Percentiles rank a stretch among this genome's conserved stretches.
These are phyloP conservation scores for Cercospora sp. DNA, from an alignment of 2,329 filamentous ascomycete genomes.

Conservation along the genomic window DNA sequence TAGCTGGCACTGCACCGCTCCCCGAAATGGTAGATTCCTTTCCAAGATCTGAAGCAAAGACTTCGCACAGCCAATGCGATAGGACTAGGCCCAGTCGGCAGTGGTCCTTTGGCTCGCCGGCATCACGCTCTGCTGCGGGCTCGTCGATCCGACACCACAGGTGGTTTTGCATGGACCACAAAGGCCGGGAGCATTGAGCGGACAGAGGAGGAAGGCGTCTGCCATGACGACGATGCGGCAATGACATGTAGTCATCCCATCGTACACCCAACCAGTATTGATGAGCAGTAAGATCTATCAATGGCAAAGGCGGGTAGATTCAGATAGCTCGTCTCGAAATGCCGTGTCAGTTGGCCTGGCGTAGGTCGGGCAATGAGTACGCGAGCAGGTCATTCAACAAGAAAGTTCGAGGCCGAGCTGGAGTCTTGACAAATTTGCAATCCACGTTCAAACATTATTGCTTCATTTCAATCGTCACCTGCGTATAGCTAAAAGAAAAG, in stretches of 20 bases:
- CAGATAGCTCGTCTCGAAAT: not conserved
- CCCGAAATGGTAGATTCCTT: not conserved
- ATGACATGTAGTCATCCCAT: not conserved
- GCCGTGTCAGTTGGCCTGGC: not conserved
- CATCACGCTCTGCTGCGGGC: not conserved
- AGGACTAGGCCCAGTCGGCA: not conserved
- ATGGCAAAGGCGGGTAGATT: not conserved
- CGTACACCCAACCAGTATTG: not conserved
- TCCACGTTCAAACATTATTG: not conserved
- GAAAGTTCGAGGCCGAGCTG: not conserved
- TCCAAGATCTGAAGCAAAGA: not conserved
- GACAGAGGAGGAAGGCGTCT: not conserved
- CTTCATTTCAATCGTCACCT: not conserved
- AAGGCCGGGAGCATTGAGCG: not conserved
- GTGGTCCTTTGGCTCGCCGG: no score
- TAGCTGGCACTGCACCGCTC: not conserved
- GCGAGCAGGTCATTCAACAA: not conserved
- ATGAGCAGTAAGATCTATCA: not conserved
- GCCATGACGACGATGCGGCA: not conserved
- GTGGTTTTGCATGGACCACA: not conserved
- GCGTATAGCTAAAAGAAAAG: constrained; percentile 2
- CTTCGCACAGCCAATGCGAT: not conserved
- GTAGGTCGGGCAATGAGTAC: not conserved
- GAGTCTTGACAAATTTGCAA: not conserved
- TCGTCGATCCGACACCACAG: not conserved